Percentiles rank a stretch among this genome's conserved stretches.
These are phyloP conservation scores for Xerocomellus chrysenteron DNA, from an alignment of 768 basidiomycete genomes.

Conservation along the genomic window DNA sequence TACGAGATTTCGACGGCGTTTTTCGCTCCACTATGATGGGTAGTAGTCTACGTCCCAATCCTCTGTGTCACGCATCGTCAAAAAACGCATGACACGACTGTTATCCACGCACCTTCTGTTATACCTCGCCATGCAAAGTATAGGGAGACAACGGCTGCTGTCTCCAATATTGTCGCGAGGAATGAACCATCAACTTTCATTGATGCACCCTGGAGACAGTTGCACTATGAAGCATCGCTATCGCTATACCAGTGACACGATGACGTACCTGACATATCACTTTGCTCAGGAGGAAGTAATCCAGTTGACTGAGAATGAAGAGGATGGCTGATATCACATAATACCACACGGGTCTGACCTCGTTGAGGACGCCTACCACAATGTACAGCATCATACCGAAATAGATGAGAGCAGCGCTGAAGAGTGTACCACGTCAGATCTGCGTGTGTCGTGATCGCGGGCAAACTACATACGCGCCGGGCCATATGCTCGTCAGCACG, in stretches of 20 bases:
- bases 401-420: constrained; percentile 66
- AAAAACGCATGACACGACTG: background rate
- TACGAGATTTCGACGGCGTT: background rate
- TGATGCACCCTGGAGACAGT: constrained; percentile 51
- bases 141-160: constrained; percentile 62
- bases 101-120: constrained; percentile 67
- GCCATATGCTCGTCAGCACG: constrained; percentile 78
- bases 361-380: constrained; percentile 71
- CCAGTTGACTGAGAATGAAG: constrained; percentile 79
- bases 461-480: constrained; percentile 55
- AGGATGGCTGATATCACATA: constrained; percentile 72
- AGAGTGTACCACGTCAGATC: constrained; percentile 2
- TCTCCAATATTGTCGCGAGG: constrained; percentile 81
- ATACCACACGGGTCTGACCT: constrained; percentile 76
- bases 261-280: constrained; percentile 67
- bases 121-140: constrained; percentile 86
- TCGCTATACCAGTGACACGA: background rate
- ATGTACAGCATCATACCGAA: constrained; percentile 78
- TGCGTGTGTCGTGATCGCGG: background rate
- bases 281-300: constrained; percentile 76
- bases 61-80: constrained; percentile 29
- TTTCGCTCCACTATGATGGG: constrained; percentile 29
- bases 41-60: constrained; percentile 56
- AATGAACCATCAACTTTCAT: constrained; percentile 83
- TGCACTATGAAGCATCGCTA: constrained; percentile 8